These are phyloP conservation scores for Penicillium olsonii DNA, from an alignment of 2,329 filamentous ascomycete genomes.

Conservation along the genomic window DNA sequence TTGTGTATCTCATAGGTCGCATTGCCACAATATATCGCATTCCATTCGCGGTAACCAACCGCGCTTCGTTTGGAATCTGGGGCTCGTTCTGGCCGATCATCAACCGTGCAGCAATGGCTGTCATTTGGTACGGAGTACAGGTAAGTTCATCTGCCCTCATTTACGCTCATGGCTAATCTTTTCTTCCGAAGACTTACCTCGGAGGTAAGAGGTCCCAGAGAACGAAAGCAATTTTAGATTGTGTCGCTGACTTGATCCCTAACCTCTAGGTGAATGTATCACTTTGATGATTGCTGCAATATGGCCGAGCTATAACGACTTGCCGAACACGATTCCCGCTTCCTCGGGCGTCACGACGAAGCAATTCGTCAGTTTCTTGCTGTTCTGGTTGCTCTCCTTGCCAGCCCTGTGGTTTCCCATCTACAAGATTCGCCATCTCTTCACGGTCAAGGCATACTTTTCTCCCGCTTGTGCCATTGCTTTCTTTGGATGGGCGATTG, in stretches of 20 bases:
- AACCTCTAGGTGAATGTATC: conserved; percentile 9
- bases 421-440: conserved; percentile 33
- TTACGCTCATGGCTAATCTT: not conserved
- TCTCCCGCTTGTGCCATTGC: conserved; percentile 48
- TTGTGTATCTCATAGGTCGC: conserved; percentile 11
- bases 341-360: conserved; percentile 43
- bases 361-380: conserved; percentile 41
- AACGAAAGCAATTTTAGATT: not conserved
- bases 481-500: conserved; percentile 60
- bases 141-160: not conserved
- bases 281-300: conserved; percentile 19
- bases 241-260: not conserved
- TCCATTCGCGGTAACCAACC: conserved; percentile 10
- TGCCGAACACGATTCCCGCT: conserved; percentile 48
- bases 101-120: conserved; percentile 15
- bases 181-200: not conserved
- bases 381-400: conserved; percentile 43
- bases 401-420: conserved; percentile 41
- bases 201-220: not conserved
- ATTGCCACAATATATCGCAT: conserved; percentile 14
- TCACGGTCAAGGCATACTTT: conserved; percentile 36
- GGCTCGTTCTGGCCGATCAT: conserved; percentile 15
- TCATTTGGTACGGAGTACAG: conserved; percentile 16
- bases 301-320: conserved; percentile 48
- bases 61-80: conserved; percentile 14